Evolutionary conservation across 352 stramenopile genomes (phyloP), one percentile per base, ranked within the genome.

Genomic region (Pythium biforme): DNA sequence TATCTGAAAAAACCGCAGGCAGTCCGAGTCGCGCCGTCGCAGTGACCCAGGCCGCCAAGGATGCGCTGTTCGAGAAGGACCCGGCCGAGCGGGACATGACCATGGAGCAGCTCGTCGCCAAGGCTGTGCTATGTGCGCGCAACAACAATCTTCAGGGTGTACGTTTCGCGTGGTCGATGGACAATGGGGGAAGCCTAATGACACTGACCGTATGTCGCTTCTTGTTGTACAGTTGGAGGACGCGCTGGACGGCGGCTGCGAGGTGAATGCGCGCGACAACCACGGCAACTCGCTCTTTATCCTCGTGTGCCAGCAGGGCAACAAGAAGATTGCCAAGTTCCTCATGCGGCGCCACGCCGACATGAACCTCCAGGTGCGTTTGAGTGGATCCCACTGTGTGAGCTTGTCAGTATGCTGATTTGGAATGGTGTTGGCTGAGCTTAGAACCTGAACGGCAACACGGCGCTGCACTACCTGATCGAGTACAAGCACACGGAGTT

Each of bases 241-340:
- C 50, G 76, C 86, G 25, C 71, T 99, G 53, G 92, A 98, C 68
- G 72, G 86, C 15, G 88, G 92, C 48, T 80, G 98, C 20, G 73
- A 94, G 43, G 74, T 98, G 23, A 96, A 98, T 45, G 86, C 80
- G 6, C 76, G 83, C 33, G 96, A 99, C 79, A 86, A 97, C 50
- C 86, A 97, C 62, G 96, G 95, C 62, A 99, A 99, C 70, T 92
- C 94, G 47, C 86, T 99, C 4, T 94, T 98, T 54, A 89, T 98
- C 29, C 84, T 98, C 39, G 90, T 94, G 55, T 97, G 81, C 49
- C 95, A 98, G 68, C 85, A 98, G 76, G 96, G 94, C 46, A 96
- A 94, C 77, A 99, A 98, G 73, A 92, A 93, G 29, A 80, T 98
- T 27, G 79, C 79, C 56, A 99, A 99, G 81, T 95, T 98, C 55